Base-by-base conservation (phyloP, 441 rosid species). In the Lagerstroemia fauriei region DNA sequence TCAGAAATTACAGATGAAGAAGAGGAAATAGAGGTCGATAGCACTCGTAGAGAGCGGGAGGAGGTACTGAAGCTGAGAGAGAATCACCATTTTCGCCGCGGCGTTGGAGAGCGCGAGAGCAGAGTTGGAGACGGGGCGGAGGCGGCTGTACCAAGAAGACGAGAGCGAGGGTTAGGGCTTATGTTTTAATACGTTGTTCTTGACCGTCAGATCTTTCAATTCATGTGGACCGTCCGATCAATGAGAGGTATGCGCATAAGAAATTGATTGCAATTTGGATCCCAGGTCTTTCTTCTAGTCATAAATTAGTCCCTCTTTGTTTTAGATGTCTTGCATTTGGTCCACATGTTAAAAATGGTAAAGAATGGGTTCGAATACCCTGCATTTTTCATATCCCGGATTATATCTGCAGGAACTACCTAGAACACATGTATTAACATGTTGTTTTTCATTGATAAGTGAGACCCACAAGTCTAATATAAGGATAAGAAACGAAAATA, bases 21-120 rank as follows among this genome's bases (percentile, higher is more conserved):
- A 10, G 72, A 68, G 44, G 38, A 50, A 4, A 8, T 16, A 29
- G 32, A 66, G 41, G n/a, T 12, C 17, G 20, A 50, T 50, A 50
- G 12, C 12, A 11, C 16, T 50, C 72, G 22, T 34, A 27, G 72
- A 29, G 41, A n/a, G 3, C 3, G 69, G n/a, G 29, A 25, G 10
- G 16, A 27, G 72, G 44, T 3, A 32, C 41, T 12, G 44, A 68
- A 68, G 72, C 72, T 11, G 72, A 68, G 41, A 32, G 72, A 31
- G 22, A 32, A 27, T 68, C 72, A 68, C 72, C 72, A 68, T 68
- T 68, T 68, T 68, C 24, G 72, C 44, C 72, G 72, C n/a, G n/a
- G 65, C 65, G 65, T 59, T 20, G 65, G 41, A 29, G 72, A 29
- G 41, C 4, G 32, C 69, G 12, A 68, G 44, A 41, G 12, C 72